phyloP scores from a whole-genome alignment of 2,329 filamentous ascomycete genomes.

The Colletotrichum filicis region DNA sequence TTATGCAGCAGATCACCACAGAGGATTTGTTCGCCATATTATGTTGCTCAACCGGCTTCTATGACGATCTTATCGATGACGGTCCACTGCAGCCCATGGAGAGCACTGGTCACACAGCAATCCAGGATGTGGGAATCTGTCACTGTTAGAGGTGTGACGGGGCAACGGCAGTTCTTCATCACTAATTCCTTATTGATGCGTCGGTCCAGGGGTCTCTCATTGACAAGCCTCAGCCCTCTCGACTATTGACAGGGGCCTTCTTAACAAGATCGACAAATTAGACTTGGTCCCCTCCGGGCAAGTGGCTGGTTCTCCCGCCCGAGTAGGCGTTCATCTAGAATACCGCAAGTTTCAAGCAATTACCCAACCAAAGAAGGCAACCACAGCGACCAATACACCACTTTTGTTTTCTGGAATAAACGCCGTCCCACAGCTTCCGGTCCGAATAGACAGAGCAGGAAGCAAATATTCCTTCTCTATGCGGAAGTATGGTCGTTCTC shows the following conservation, averaged over 20 bases:
- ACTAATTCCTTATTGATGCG: constrained; percentile 30
- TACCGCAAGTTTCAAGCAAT: background rate
- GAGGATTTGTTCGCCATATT: background rate
- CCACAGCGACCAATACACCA: background rate
- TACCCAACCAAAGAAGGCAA: background rate
- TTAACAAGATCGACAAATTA: constrained; percentile 34
- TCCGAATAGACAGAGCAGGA: background rate
- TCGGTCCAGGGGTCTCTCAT: constrained; percentile 22
- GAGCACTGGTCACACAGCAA: background rate
- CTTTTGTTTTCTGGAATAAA: background rate
- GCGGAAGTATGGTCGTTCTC: background rate
- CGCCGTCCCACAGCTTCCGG: background rate
- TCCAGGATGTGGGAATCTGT: background rate
- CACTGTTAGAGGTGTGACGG: constrained; percentile 3
- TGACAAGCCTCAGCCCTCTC: constrained; percentile 5
- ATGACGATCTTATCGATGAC: background rate
- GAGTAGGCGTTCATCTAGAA: background rate
- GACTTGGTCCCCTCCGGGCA: constrained; percentile 1
- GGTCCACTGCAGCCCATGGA: background rate
- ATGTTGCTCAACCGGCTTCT: background rate
- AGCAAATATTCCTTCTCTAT: background rate
- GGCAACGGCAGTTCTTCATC: constrained; percentile 31
- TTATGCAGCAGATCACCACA: background rate
- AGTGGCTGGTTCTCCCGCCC: constrained; percentile 7
- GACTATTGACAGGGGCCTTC: constrained; percentile 25